Evolutionary conservation across 495 filamentous ascomycete species (phyloP), one percentile per base, ranked within the genome.

Genomic region (Xylaria longipes): DNA sequence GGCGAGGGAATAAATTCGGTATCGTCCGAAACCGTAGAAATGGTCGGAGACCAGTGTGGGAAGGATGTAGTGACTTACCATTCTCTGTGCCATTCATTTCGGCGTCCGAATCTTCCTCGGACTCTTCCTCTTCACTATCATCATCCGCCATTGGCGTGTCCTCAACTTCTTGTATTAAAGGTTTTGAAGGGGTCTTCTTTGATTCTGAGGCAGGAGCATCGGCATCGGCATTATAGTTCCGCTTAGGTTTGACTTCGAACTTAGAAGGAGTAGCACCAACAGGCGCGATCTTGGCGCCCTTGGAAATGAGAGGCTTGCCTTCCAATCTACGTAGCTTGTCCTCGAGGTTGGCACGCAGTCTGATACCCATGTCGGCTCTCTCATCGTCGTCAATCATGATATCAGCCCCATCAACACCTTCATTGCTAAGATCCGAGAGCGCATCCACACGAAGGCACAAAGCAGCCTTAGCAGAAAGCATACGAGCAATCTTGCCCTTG

Each of bases 401-500:
- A 37, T 90, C 89, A 56, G 89, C 91, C 27, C 77, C 77, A 57
- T 83, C 85, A 70, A 88, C 84, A 71, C 87, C 86, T 60, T 84
- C 78, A 14, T 82, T 82, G 75, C 87, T 88, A 88, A 92, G 93
- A 62, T 97, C 93, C 35, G 91, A 90, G 35, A 98, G 89, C 37
- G 96, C 91, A 83, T 99, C 96, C 45, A 97, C 93, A 83, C 96
- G 94, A 61, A 97, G 84, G 87, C 95, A 94, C 29, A 98, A 89
- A 27, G 96, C 92, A 14, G 96, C 89, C 85, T 97, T 98, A 73
- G 95, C 90, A 63, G 96, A 94, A 48, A 99, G 88, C 85, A 98
- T 94, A 83, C 96, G 91, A 17, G 96, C 96, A 79, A 99, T 97
- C 86, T 99, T 99, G 74, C 96, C 96, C 91, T 99, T 99, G 85